Evolutionary conservation across 192 early-diverging fungal species (phyloP), one percentile per base, ranked within the genome.

Genomic region (Diversispora eburnea): DNA sequence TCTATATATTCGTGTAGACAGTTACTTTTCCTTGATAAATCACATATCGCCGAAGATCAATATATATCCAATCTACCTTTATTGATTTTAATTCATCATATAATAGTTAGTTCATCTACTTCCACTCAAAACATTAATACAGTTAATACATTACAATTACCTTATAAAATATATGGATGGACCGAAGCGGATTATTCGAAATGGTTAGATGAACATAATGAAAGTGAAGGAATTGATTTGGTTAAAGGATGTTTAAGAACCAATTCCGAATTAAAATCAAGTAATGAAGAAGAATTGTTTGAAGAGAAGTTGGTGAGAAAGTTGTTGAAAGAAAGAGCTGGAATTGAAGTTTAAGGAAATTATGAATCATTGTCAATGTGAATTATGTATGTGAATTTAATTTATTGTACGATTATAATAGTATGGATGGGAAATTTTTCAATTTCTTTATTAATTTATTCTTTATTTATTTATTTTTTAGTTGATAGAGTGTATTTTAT

Each of bases 181-280:
- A 82, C 81, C 4, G 81, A 87, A 55, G 56, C 76, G 52, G 86
- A 89, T 61, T 92, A 92, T 64, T 87, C 86, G 62, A 84, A 86
- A 3, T 92, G 89, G 89, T 76, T 91, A 55, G 89, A 92, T 68
- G 58, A 77, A 43, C 88, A 91, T 69, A 72, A 72, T 4, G 80
- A 85, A 17, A 67, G 49, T 25, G 85, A 91, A 57, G 78, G 76
- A 12, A 61, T 84, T 3, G 65, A 77, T 51, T 70, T 91, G 13
- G 69, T 67, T 49, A 67, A 49, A 49, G 47, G 45, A 25, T 49
- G 42, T 46, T 49, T 67, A 25, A 59, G 57, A 15, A 20, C 19
- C 8, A 67, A 9, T 67, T n/a, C 39, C n/a, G 65, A 67, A 25
- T 25, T 25, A 49, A 46, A 49, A 49, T 1, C 5, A 19, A 49